Percentiles rank a stretch among this genome's conserved stretches.
Evolutionary conservation across 2,329 filamentous ascomycete species (phyloP).

Genomic region (Pestalotiopsis sp.): DNA sequence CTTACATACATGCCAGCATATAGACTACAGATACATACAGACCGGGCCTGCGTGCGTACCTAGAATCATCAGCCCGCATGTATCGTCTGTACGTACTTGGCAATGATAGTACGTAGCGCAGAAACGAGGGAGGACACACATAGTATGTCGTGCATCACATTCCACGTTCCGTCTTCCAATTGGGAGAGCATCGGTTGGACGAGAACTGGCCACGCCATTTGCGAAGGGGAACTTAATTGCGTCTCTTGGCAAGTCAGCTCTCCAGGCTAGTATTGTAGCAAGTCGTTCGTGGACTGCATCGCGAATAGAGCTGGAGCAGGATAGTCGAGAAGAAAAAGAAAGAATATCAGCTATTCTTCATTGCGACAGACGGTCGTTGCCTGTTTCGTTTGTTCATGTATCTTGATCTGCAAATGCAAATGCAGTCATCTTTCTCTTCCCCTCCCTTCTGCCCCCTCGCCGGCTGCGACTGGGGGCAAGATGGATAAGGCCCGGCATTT

Average conservation of each 20-base stretch:
- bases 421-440: too few species aligned
- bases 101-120: background rate
- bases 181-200: constrained; percentile 9
- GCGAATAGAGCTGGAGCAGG: background rate
- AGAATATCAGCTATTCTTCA: too few species aligned
- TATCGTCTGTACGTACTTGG: background rate
- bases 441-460: background rate
- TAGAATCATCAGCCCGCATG: background rate
- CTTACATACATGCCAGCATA: too few species aligned
- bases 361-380: too few species aligned
- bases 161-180: constrained; percentile 15
- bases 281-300: background rate
- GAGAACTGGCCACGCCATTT: constrained; percentile 9
- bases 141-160: constrained; percentile 15
- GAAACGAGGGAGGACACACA: background rate
- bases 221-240: constrained; percentile 10
- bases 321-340: background rate
- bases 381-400: too few species aligned
- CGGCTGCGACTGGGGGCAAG: background rate
- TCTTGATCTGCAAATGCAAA: too few species aligned
- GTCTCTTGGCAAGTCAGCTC: constrained; percentile 1
- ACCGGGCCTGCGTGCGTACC: background rate
- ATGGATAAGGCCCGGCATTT: background rate
- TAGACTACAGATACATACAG: background rate
- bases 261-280: background rate